Percentiles rank a stretch among this genome's conserved stretches.
Conservation (phyloP, 2,329 filamentous ascomycete genomes). For the Exophiala dermatitidis region DNA sequence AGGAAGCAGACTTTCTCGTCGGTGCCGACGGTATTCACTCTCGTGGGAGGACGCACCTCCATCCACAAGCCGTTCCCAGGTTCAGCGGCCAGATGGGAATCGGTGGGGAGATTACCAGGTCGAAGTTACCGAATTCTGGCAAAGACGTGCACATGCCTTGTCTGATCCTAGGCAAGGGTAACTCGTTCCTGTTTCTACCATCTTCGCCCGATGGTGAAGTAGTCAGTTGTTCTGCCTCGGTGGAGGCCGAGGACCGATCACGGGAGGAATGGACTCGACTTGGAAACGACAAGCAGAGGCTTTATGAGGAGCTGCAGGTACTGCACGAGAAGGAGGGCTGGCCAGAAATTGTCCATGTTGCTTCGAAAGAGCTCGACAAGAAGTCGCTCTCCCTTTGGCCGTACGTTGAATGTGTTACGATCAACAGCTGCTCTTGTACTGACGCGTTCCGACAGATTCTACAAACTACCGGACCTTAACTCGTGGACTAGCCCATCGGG, state of each 20-base stretch:
- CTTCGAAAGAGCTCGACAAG: slow-evolving; percentile 11
- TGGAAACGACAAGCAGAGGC: slow-evolving; percentile 14
- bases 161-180: slow-evolving; percentile 18
- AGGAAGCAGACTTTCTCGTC: slow-evolving; percentile 26
- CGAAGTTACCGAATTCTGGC: slow-evolving; percentile 1
- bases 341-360: slow-evolving; percentile 18
- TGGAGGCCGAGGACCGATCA: slow-evolving; percentile 16
- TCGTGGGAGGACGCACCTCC: slow-evolving; percentile 13
- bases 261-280: slow-evolving; percentile 22
- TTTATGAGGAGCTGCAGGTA: slow-evolving; percentile 15
- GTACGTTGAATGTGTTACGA: slow-evolving; percentile 1
- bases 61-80: slow-evolving; percentile 10
- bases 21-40: slow-evolving; percentile 30
- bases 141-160: slow-evolving; percentile 17
- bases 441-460: slow-evolving; percentile 4
- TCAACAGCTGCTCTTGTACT: background rate
- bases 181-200: slow-evolving; percentile 20
- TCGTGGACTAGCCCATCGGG: slow-evolving; percentile 19
- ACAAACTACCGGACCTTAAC: slow-evolving; percentile 18
- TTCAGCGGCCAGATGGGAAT: slow-evolving; percentile 24
- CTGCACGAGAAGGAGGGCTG: slow-evolving; percentile 11
- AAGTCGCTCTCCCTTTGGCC: slow-evolving; percentile 21
- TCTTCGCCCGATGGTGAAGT: slow-evolving; percentile 9
- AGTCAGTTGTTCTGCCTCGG: slow-evolving; percentile 13
- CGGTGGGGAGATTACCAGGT: slow-evolving; percentile 8